Percentiles rank a stretch among this genome's conserved stretches.
Evolutionary conservation across 148 eudicot species (phyloP).

Genomic region (Gaultheria prostrata): DNA sequence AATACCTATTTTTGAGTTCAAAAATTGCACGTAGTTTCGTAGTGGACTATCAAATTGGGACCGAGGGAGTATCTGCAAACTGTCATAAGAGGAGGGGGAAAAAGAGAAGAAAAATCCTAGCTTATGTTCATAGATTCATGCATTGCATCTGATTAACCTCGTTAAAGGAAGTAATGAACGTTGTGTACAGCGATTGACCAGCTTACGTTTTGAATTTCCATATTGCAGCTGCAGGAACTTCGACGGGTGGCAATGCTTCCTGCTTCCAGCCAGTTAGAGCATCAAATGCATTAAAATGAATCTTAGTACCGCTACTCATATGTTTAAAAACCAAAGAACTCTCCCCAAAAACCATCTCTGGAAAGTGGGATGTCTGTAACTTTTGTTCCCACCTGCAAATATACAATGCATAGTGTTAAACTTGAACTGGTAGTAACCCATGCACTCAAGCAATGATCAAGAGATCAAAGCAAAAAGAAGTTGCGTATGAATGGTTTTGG

Average conservation of each 20-base stretch:
- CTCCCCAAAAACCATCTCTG: conserved; percentile 94
- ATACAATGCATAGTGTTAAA: neutral
- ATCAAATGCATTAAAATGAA: conserved; percentile 85
- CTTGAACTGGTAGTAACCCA: neutral
- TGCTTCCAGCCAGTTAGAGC: conserved; percentile 88
- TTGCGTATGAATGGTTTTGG: neutral
- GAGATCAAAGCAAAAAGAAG: neutral
- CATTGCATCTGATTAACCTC: neutral
- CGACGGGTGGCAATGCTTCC: conserved; percentile 87
- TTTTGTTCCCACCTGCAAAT: conserved; percentile 86
- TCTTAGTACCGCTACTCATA: conserved; percentile 50
- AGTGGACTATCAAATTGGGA: too few relatives aligned
- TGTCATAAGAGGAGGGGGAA: neutral
- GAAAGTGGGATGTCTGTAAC: conserved; percentile 84
- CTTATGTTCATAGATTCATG: neutral
- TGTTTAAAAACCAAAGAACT: conserved; percentile 77
- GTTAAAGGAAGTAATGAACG: neutral
- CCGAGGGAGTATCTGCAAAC: conserved; percentile 6
- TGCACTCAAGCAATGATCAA: neutral
- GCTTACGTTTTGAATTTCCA: conserved; percentile 88
- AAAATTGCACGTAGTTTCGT: too few relatives aligned
- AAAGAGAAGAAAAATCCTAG: neutral
- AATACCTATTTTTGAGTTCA: too few relatives aligned
- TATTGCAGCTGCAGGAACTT: conserved; percentile 95
- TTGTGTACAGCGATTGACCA: neutral